Evolutionary conservation across 257 asterid species (phyloP).

Genomic region (Solanum corneliomulleri): DNA sequence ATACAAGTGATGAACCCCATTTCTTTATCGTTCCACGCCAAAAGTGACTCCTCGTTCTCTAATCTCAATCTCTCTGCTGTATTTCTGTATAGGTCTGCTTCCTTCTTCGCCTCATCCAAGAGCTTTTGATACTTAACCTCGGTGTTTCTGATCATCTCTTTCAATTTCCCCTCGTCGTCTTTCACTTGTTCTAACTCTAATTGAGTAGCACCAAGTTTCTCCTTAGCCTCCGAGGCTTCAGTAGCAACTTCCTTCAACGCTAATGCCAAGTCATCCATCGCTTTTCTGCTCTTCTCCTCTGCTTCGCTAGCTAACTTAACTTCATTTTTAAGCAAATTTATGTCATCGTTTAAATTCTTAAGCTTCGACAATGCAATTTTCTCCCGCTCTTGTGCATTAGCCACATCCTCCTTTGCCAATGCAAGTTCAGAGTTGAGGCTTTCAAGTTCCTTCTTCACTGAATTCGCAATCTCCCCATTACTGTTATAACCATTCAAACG

Average conservation of each 20-base stretch:
- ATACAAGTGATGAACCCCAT: slow-evolving; percentile 71
- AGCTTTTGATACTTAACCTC: slow-evolving; percentile 35
- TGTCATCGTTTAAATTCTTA: not conserved
- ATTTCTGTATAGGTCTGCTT: slow-evolving; percentile 38
- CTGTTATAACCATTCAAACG: not conserved
- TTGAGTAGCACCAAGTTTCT: slow-evolving; percentile 20
- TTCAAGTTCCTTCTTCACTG: slow-evolving; percentile 11
- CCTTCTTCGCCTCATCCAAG: slow-evolving; percentile 38
- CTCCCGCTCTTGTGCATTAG: not conserved
- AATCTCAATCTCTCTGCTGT: slow-evolving; percentile 50
- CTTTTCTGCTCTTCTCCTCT: slow-evolving; percentile 64
- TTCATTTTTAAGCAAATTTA: slow-evolving; percentile 23
- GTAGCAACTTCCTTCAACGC: slow-evolving; percentile 73
- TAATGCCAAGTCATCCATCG: slow-evolving; percentile 81
- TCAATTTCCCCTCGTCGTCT: slow-evolving; percentile 32
- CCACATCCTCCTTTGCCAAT: not conserved
- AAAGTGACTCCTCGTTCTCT: slow-evolving; percentile 76
- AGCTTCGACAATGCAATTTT: not conserved
- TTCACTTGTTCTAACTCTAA: slow-evolving; percentile 28
- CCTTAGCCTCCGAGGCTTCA: slow-evolving; percentile 53
- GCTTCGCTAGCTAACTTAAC: slow-evolving; percentile 43
- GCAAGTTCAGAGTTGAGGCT: not conserved
- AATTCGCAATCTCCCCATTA: not conserved
- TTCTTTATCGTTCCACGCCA: slow-evolving; percentile 86
- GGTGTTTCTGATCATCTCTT: slow-evolving; percentile 16